Base-by-base conservation (phyloP, 2,329 filamentous ascomycete species). In the Stemphylium lycopersici region DNA sequence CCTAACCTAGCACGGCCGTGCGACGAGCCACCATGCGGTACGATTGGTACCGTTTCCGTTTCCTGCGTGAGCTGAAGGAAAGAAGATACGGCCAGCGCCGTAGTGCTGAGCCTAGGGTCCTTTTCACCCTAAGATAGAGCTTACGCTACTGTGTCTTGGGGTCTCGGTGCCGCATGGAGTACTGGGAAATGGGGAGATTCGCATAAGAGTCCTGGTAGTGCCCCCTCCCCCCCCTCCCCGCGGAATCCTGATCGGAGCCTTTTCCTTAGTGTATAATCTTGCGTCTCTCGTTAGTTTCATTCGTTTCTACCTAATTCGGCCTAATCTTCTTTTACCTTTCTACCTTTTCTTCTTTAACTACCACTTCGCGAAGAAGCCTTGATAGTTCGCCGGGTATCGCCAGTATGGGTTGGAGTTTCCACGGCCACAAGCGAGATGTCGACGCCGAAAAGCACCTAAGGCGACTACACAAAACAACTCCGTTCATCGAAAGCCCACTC, bases 381-480 rank as follows among this genome's bases (percentile, higher is more conserved):
- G 10, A 32, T 42, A 13, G 24, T 31, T 18, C 39, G 8, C 6
- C n/a, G 20, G 31, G 40, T 36, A 18, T 31, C 15, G 20, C 15
- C 13, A 29, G 34, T 33, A 74, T 74, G 70, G 71, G 70, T 42
- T 67, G 70, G 61, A 66, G 57, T 47, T 69, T 73, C 32, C 68
- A 73, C 49, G 69, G 65, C 41, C 66, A 67, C 50, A 69, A 63
- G 55, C 32, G 20, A 22, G 18, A 41, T 40, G 73, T 70, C 44
- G 71, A 75, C 54, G 56, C 62, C n/a, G 70, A 74, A 62, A 74
- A 69, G 58, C 71, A 74, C 58, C 62, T 73, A 29, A 71, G 63
- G 47, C 63, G 69, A 26, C 46, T 73, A 37, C 73, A 76, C 62
- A 69, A 69, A 40, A 70, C 65, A 13, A 66, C 68, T 6, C 70